Percentiles rank a stretch among this genome's conserved stretches.
Conservation (phyloP, 1,284 basidiomycete species). For the Golubevia sp. region DNA sequence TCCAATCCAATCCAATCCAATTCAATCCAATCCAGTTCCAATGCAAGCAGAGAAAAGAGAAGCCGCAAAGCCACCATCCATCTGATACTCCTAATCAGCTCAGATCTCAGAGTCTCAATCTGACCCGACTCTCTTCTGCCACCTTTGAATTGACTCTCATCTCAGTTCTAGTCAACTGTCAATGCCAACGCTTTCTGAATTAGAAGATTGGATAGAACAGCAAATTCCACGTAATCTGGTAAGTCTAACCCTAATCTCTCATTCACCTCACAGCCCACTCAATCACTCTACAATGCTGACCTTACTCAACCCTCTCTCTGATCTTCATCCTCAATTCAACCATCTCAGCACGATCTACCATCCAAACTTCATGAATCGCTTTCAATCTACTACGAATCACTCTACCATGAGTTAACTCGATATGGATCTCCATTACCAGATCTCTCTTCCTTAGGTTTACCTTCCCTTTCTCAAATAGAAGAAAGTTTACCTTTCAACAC, state of each 20-base stretch:
- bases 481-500: slow-evolving; percentile 19
- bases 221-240: slow-evolving; percentile 26
- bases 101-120: no score
- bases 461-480: slow-evolving; percentile 23
- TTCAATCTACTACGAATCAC: slow-evolving; percentile 31
- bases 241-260: neutral
- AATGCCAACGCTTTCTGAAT: slow-evolving; percentile 45
- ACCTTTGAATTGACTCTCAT: no score
- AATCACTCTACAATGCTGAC: neutral
- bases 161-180: no score
- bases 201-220: slow-evolving; percentile 47
- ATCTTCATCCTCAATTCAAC: no score
- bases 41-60: no score
- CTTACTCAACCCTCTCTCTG: neutral
- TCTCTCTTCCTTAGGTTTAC: slow-evolving; percentile 17
- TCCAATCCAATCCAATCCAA: no score
- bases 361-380: slow-evolving; percentile 33
- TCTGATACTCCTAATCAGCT: no score
- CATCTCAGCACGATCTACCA: slow-evolving; percentile 30
- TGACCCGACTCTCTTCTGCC: no score
- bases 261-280: neutral
- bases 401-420: slow-evolving; percentile 40
- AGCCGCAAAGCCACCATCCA: no score
- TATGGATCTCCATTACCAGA: slow-evolving; percentile 30
- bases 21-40: no score